Percentiles rank a stretch among this genome's conserved stretches.
Conservation (phyloP, 352 stramenopile genomes). For the Thraustochytrium aureum region DNA sequence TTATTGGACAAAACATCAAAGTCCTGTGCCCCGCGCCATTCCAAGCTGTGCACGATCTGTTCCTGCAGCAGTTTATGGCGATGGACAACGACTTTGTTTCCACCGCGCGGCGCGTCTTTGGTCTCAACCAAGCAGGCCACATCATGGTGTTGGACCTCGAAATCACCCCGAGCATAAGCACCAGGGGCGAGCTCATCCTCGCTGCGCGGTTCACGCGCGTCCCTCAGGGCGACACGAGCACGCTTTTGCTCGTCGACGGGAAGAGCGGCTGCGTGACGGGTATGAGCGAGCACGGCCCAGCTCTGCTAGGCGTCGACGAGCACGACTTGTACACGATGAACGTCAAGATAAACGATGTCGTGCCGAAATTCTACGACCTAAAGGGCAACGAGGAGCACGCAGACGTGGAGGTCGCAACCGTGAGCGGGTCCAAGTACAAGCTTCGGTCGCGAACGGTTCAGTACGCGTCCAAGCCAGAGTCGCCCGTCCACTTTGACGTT, state of each 20-base stretch:
- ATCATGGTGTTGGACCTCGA: constrained; percentile 43
- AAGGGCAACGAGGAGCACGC: constrained; percentile 5
- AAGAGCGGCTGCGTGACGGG: not conserved
- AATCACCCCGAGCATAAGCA: constrained; percentile 42
- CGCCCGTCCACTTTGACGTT: constrained; percentile 26
- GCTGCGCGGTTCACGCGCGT: constrained; percentile 16
- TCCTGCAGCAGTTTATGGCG: constrained; percentile 21
- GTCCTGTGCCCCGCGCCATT: constrained; percentile 30
- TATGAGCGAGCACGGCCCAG: not conserved
- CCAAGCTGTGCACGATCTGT: constrained; percentile 16
- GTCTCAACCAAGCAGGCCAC: not conserved
- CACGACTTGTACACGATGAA: constrained; percentile 5
- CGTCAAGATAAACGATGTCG: constrained; percentile 21
- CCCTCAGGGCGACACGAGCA: not conserved
- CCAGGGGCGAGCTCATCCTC: constrained; percentile 4
- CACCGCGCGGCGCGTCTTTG: constrained; percentile 26
- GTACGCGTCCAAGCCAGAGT: constrained; percentile 44
- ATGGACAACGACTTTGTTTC: constrained; percentile 18
- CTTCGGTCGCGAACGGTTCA: constrained; percentile 4
- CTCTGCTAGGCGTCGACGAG: not conserved
- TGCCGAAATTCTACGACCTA: constrained; percentile 35
- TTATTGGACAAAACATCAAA: constrained; percentile 28
- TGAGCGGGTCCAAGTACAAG: constrained; percentile 16
- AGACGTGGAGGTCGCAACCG: constrained; percentile 18
- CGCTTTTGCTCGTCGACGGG: constrained; percentile 16